Evolutionary conservation across 352 stramenopile genomes (phyloP).

Genomic region (Globisporangium abappressorium): DNA sequence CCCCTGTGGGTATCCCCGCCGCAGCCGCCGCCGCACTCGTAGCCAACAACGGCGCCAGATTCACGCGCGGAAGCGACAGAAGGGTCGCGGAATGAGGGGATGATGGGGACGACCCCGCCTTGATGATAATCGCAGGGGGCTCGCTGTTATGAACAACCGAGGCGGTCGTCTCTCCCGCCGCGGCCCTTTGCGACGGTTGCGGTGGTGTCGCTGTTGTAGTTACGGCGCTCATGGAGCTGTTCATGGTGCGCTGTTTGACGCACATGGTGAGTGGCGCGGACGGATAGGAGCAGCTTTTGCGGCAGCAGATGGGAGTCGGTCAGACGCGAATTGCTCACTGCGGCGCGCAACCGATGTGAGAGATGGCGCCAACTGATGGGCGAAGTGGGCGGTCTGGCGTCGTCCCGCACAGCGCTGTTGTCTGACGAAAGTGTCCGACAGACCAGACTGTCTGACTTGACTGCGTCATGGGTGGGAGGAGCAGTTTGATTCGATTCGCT

Average conservation of each 20-base stretch:
- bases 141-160: neutral
- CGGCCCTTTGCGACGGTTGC: neutral
- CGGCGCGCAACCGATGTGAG: slow-evolving; percentile 1
- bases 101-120: neutral
- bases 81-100: slow-evolving; percentile 8
- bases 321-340: neutral
- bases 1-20: slow-evolving; percentile 1
- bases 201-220: neutral
- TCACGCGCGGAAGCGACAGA: slow-evolving; percentile 15
- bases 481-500: neutral
- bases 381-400: neutral
- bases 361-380: neutral
- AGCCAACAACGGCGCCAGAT: slow-evolving; percentile 17
- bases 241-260: neutral
- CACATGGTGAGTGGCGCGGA: neutral
- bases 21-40: too few relatives aligned
- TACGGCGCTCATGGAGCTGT: neutral
- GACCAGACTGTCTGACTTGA: neutral
- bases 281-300: neutral
- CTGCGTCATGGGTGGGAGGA: neutral
- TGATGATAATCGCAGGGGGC: neutral
- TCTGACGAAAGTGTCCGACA: neutral
- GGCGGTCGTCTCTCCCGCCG: slow-evolving; percentile 4
- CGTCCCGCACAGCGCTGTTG: neutral
- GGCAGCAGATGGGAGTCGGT: neutral